These are phyloP conservation scores for Melanogaster broomeanus DNA, from an alignment of 768 basidiomycete species.

Conservation along the genomic window DNA sequence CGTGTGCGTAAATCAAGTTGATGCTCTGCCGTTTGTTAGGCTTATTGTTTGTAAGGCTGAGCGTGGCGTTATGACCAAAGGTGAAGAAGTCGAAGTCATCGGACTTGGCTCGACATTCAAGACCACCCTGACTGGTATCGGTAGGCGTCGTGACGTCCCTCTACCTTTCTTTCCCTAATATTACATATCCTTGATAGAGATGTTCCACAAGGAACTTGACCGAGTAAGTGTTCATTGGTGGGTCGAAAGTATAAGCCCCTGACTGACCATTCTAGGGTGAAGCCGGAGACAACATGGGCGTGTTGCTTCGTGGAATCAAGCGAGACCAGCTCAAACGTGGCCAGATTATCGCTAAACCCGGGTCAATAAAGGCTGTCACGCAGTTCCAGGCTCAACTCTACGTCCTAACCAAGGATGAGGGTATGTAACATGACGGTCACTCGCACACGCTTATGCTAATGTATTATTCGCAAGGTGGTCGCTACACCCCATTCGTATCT, in stretches of 20 bases:
- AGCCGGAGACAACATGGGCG: conserved; percentile 99
- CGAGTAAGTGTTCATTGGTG: conserved; percentile 49
- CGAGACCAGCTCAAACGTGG: conserved; percentile 95
- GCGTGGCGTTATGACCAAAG: conserved; percentile 89
- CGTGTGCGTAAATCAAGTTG: conserved; percentile 51
- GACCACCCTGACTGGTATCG: conserved; percentile 94
- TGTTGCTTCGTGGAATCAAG: conserved; percentile 93
- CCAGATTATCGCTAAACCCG: conserved; percentile 86
- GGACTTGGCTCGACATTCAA: conserved; percentile 82
- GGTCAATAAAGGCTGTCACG: conserved; percentile 91
- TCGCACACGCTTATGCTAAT: conserved; percentile 46
- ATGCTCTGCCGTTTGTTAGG: no score
- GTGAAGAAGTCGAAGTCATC: conserved; percentile 90
- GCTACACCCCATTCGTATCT: conserved; percentile 88
- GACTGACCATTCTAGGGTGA: conserved; percentile 59
- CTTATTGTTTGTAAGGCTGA: conserved; percentile 59
- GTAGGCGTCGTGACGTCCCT: conserved; percentile 33
- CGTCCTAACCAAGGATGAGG: conserved; percentile 39
- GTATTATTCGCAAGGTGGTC: conserved; percentile 50
- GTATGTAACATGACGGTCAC: conserved; percentile 37
- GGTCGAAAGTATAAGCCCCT: conserved; percentile 1
- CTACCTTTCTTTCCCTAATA: neutral
- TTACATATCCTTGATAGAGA: conserved; percentile 55
- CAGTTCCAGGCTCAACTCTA: conserved; percentile 96
- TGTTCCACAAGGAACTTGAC: conserved; percentile 99